Conservation (phyloP, 768 basidiomycete genomes). For the Lactarius indigo region DNA sequence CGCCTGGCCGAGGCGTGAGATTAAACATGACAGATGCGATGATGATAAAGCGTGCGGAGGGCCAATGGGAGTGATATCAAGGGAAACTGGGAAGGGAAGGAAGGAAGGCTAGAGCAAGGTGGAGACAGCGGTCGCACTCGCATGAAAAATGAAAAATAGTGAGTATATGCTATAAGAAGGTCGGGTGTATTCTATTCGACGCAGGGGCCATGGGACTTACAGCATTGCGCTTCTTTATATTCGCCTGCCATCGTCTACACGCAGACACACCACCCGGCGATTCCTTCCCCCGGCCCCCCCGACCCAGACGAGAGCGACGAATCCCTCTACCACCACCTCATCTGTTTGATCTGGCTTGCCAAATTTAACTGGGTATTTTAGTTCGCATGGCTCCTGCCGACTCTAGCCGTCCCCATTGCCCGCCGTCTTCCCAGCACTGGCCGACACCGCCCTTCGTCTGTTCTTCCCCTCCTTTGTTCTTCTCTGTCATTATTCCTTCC, state of each 20-base stretch:
- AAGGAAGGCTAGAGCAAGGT: background rate
- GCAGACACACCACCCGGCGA: conserved; percentile 6
- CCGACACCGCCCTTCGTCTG: conserved; percentile 8
- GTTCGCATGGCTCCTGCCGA: conserved; percentile 8
- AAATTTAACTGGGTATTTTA: background rate
- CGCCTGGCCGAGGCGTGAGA: background rate
- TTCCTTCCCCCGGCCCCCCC: conserved; percentile 9
- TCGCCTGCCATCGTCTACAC: background rate
- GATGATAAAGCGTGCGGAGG: background rate
- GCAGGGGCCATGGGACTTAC: background rate
- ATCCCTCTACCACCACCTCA: background rate
- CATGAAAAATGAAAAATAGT: background rate
- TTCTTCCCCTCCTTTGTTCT: background rate
- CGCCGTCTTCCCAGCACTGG: background rate
- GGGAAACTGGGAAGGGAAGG: background rate
- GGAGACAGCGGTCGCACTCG: background rate
- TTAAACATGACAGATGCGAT: background rate
- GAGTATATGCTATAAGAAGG: background rate
- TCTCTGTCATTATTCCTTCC: background rate
- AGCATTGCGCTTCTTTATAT: background rate
- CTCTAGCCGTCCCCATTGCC: background rate
- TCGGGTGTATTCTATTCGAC: too few relatives aligned
- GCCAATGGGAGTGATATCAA: background rate
- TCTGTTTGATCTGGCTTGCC: background rate
- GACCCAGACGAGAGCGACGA: background rate